Conservation (phyloP, 139 green algal genomes). For the Astrephomene gubernaculifera region DNA sequence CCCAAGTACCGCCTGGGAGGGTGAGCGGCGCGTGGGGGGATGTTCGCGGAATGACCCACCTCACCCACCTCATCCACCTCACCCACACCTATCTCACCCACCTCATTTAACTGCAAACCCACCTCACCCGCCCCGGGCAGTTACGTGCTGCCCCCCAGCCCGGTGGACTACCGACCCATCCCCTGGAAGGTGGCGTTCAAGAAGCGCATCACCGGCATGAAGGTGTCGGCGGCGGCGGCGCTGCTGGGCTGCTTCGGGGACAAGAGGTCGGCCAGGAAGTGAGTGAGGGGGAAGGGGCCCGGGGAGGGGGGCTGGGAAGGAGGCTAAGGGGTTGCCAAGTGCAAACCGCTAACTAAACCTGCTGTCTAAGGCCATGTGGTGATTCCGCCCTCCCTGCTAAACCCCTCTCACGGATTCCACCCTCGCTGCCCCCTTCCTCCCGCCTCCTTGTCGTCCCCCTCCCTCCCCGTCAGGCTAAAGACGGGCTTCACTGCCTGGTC, state of each 20-base stretch:
- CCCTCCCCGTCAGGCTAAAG: constrained; percentile 12
- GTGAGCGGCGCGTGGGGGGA: background rate
- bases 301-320: background rate
- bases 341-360: too few relatives aligned
- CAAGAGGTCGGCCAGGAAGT: constrained; percentile 12
- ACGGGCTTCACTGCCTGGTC: constrained; percentile 29
- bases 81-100: background rate
- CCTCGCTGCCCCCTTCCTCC: background rate
- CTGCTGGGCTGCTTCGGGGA: constrained; percentile 40
- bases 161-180: background rate
- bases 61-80: background rate
- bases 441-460: background rate
- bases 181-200: constrained; percentile 6
- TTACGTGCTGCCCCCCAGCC: constrained; percentile 17
- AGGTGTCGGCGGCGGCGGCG: constrained; percentile 13
- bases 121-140: background rate
- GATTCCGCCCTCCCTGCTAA: too few relatives aligned
- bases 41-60: background rate
- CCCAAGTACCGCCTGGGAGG: constrained; percentile 26
- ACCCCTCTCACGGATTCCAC: too few relatives aligned
- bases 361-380: too few relatives aligned
- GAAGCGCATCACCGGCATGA: constrained; percentile 8
- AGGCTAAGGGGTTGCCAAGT: background rate
- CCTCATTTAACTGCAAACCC: too few relatives aligned
- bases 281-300: background rate